Percentiles rank a stretch among this genome's conserved stretches.
These are phyloP conservation scores for Arachis monticola DNA, from an alignment of 331 rosid species.

Conservation along the genomic window DNA sequence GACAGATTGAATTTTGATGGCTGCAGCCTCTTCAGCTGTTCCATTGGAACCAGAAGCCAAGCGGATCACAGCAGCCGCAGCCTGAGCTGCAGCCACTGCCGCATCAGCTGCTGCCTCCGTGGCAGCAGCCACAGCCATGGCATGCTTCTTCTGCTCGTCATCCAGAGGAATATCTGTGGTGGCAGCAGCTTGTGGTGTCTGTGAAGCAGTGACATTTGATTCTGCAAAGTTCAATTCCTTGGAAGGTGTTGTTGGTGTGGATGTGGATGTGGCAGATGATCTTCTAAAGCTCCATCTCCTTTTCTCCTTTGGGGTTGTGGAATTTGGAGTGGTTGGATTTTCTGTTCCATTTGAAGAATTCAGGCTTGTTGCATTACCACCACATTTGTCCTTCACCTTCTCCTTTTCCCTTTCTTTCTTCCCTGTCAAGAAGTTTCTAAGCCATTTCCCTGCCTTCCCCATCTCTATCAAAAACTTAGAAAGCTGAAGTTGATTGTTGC, in stretches of 20 bases:
- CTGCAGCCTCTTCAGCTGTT: constrained; percentile 68
- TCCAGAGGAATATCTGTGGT: constrained; percentile 49
- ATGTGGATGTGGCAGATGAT: constrained; percentile 62
- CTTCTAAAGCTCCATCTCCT: constrained; percentile 90
- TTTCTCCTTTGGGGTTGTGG: constrained; percentile 73
- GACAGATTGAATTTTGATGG: constrained; percentile 73
- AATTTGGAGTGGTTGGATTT: constrained; percentile 58
- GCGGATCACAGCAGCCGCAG: constrained; percentile 67
- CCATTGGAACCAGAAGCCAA: constrained; percentile 55
- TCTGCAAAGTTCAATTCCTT: constrained; percentile 52
- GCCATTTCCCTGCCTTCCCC: constrained; percentile 93
- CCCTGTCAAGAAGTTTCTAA: constrained; percentile 69
- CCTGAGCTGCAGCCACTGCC: constrained; percentile 74
- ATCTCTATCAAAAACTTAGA: constrained; percentile 48
- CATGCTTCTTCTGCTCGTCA: constrained; percentile 68
- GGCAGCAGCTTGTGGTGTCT: constrained; percentile 34
- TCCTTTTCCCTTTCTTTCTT: constrained; percentile 65
- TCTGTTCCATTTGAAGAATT: constrained; percentile 47
- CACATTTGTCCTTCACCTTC: constrained; percentile 33
- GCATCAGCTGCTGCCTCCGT: constrained; percentile 66
- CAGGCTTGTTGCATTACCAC: constrained; percentile 28
- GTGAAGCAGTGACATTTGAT: constrained; percentile 37
- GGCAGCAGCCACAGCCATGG: constrained; percentile 71
- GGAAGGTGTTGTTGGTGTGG: constrained; percentile 41
- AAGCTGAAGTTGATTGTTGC: constrained; percentile 41